Base-by-base conservation (phyloP, 1,139 yeast species). In the Candida mesenterica region DNA sequence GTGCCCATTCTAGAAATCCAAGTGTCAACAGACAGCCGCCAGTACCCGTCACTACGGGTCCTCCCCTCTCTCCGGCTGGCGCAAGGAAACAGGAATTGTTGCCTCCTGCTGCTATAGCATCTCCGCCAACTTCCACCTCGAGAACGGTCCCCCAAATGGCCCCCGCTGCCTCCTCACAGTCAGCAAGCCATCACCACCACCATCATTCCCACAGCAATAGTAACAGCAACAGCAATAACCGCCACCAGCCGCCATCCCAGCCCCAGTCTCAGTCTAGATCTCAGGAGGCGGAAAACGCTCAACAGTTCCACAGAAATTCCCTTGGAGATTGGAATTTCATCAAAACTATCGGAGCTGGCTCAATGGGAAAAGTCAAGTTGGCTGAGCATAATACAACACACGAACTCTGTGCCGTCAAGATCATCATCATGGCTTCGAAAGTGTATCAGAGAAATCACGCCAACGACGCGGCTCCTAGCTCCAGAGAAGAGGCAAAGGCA, bases 261-360 rank as follows among this genome's bases (percentile, higher is more conserved):
- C 55, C 39, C 33, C 49, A 34, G 32, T 49, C 34, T 10, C 46
- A 36, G 14, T 42, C 32, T 9, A 42, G 39, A 8, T 44, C 32
- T n/a, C 52, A 43, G 27, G 58, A 27, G 32, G 44, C 22, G 37
- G 52, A 44, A 32, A 45, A 26, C 25, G 56, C 50, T 14, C 75
- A 67, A 42, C 89, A 82, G 48, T 84, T 84, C 52, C 90, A 89
- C 57, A 77, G 97, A 46, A 82, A 84, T 44, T 76, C 96, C 4
- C 83, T 92, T 38, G 99, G 98, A 13, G 97, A 94, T 48, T 92
- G 98, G 98, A 95, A 87, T 52, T 90, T 92, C 50, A 75, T 88
- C 41, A 89, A 89, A 57, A 89, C 97, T 1, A 87, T 92, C 33
- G 99, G 99, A 33, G 96, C 97, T 4, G 98, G 99, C 3, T 87